Evolutionary conservation across 2,329 filamentous ascomycete species (phyloP), one percentile per base, ranked within the genome.

Genomic region (Fusarium secorum): DNA sequence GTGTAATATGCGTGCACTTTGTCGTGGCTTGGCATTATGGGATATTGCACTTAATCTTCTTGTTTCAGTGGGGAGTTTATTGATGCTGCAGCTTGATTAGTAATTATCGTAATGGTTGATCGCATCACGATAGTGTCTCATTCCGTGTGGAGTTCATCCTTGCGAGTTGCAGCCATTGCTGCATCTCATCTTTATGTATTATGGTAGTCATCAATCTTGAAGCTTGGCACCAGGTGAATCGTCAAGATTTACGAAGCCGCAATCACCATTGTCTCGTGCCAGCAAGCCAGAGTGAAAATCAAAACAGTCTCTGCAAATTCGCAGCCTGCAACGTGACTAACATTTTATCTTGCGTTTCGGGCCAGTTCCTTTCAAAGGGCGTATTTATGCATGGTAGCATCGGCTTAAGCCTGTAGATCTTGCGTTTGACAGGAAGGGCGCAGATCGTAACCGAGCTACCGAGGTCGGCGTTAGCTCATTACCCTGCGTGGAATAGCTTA

Each of bases 41-140:
- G 3, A 30, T 30, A 24, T 33, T 10, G 18, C 22, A 14, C 8
- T 41, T 9, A 13, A 24, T 24, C 2, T 5, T 10, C 18, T 58
- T 24, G 22, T 14, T n/a, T 24, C 15, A 8, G 8, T 58, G 9
- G 5, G 28, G 8, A 13, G 20, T 28, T 22, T 15, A 7, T 20
- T 9, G 13, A 38, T 20, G 26, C 24, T 22, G 17, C 26, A 39
- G 3, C 5, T 0, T 32, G 38, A 33, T 60, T 17, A 35, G 18
- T 26, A 22, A 52, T 28, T 24, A 20, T 22, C 17, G 4, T 7
- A 26, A 38, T 10, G 18, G 0, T 26, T 24, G n/a, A 26, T 45
- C 28, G 18, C 30, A 62, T 61, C 45, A 15, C 18, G 28, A 45
- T 51, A 15, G 32, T 7, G 33, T 54, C 38, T 35, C 57, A 62